Evolutionary conservation across 768 basidiomycete genomes (phyloP).

Genomic region (Leucocoprinus sp.): DNA sequence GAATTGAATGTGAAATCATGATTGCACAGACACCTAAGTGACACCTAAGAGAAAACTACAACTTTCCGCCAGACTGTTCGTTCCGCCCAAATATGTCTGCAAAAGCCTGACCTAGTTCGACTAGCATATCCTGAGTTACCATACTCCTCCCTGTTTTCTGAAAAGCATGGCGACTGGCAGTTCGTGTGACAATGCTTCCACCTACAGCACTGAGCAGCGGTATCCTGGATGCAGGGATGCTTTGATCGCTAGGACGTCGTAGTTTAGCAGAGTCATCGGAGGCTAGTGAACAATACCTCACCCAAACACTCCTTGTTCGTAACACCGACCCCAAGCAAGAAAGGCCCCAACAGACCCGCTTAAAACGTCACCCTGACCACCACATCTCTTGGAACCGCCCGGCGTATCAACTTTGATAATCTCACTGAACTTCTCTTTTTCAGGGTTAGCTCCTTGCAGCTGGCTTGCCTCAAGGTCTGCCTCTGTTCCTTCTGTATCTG

Average conservation of each 20-base stretch:
- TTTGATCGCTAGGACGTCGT: conserved; percentile 35
- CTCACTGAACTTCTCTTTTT: conserved; percentile 48
- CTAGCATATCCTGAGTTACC: conserved; percentile 73
- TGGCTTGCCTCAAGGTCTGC: conserved; percentile 38
- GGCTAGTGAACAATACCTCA: conserved; percentile 25
- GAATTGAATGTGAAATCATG: no score
- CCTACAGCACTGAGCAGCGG: conserved; percentile 82
- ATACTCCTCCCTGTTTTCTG: conserved; percentile 68
- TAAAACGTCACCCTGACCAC: conserved; percentile 93
- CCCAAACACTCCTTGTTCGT: conserved; percentile 80
- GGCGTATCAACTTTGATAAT: conserved; percentile 56
- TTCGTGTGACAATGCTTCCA: conserved; percentile 84
- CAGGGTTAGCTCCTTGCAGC: conserved; percentile 33
- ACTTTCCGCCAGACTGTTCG: conserved; percentile 25
- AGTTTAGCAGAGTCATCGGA: background rate
- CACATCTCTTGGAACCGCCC: conserved; percentile 88
- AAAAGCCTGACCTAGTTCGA: conserved; percentile 61
- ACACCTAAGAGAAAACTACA: conserved; percentile 18
- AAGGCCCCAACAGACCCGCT: conserved; percentile 84
- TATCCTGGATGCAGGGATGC: conserved; percentile 52
- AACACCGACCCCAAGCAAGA: conserved; percentile 93
- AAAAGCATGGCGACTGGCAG: conserved; percentile 73
- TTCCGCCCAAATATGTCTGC: conserved; percentile 60
- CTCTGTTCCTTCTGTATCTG: conserved; percentile 54
- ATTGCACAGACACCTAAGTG: no score